Evolutionary conservation across 176 grass and related monocot genomes (phyloP), one percentile per base, ranked within the genome.

Genomic region (Aegilops umbellulata): DNA sequence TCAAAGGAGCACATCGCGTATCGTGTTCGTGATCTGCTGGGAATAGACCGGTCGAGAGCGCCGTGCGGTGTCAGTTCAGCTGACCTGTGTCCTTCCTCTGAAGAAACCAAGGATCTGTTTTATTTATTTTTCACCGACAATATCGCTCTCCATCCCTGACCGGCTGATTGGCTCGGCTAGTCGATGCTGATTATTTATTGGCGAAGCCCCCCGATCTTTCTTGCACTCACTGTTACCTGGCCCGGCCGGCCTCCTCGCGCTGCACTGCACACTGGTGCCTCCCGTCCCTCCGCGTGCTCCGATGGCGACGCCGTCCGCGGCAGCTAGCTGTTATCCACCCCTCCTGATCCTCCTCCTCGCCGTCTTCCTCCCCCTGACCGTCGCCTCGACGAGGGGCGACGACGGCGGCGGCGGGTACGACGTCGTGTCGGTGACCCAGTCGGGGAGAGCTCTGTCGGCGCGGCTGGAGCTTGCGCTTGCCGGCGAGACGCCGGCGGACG

Each of bases 391-490:
- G 46, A 2, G 12, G 20, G 71, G 25, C 53, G 65, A 51, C 29
- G 47, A 4, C 3, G 39, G 14, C 13, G n/a, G 11, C 25, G 74
- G 47, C 11, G 95, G 87, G 17, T 98, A 98, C 83, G 32, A 66
- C 66, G 80, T 95, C 42, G 51, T 7, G 16, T 88, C 89, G 19
- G 23, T 80, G 20, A 13, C 35, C 60, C 0, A 24, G 39, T 64
- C 24, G 49, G 65, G 19, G 79, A 80, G 30, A 46, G 51, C 3
- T 83, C 80, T 98, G 80, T 83, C 69, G 39, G 93, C 85, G 17
- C 57, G 65, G 86, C 83, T 97, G 66, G 78, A 63, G 64, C 70
- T 97, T 27, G 85, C 75, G 64, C 70, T 97, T 27, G 85, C 78
- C 69, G 87, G 72, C 38, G 34, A n/a, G 71, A 76, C 85, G 65